Conservation (phyloP, 2,329 filamentous ascomycete genomes). For the Alternaria gansuensis region DNA sequence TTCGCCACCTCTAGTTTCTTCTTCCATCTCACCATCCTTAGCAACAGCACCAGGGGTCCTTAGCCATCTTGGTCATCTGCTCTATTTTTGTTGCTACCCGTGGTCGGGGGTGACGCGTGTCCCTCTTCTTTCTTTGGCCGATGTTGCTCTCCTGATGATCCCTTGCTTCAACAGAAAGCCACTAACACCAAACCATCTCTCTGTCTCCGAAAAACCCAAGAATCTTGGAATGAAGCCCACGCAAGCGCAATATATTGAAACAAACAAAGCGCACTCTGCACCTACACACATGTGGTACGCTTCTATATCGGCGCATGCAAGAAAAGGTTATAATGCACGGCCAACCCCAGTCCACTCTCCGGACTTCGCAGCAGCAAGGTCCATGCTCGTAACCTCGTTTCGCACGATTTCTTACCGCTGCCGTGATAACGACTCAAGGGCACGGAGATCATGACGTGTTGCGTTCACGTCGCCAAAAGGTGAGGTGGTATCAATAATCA, state of each 20-base stretch:
- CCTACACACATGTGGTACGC: constrained; percentile 4
- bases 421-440: constrained; percentile 13
- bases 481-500: not conserved
- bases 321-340: constrained; percentile 15
- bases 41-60: constrained; percentile 3
- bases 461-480: not conserved
- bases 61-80: constrained; percentile 1
- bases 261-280: constrained; percentile 9
- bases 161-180: constrained; percentile 10
- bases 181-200: constrained; percentile 3
- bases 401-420: constrained; percentile 11
- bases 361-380: constrained; percentile 10
- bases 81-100: constrained; percentile 4
- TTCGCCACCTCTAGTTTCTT: not conserved
- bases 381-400: constrained; percentile 18
- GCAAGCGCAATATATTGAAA: constrained; percentile 19
- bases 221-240: not conserved
- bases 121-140: constrained; percentile 1
- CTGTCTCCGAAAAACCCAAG: not conserved
- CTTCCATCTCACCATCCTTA: constrained; percentile 16
- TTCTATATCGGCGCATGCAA: not conserved
- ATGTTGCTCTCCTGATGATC: constrained; percentile 9
- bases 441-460: constrained; percentile 13
- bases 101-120: constrained; percentile 15
- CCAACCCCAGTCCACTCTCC: constrained; percentile 16